A percentile compares a stretch with the other conserved stretches of the same genome.
phyloP scores from a whole-genome alignment of 1,284 basidiomycete species.

The Cutaneotrichosporon dermatis region DNA sequence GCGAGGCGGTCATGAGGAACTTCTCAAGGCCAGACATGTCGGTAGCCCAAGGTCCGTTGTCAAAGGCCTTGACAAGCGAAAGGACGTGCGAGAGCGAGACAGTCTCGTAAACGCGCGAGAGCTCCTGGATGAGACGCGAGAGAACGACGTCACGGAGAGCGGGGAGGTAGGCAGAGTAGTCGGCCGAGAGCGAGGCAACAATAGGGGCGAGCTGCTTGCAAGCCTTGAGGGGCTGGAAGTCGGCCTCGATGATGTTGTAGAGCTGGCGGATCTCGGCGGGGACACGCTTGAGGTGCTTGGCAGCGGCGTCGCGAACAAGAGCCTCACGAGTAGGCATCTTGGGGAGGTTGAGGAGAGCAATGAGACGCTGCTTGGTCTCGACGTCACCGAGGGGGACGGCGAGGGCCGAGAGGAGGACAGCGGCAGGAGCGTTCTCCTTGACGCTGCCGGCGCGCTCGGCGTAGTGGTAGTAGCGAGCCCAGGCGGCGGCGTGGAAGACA shows the following conservation, averaged over 20 bases:
- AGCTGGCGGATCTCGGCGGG: conserved; percentile 74
- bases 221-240: conserved; percentile 90
- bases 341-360: conserved; percentile 77
- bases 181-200: conserved; percentile 60
- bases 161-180: conserved; percentile 76
- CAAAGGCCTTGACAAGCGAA: conserved; percentile 69
- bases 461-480: conserved; percentile 71
- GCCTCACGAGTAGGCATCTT: conserved; percentile 82
- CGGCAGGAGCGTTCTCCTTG: conserved; percentile 75
- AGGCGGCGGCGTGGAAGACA: conserved; percentile 95
- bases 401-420: conserved; percentile 87
- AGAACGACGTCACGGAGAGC: conserved; percentile 89
- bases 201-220: conserved; percentile 79
- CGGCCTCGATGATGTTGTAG: conserved; percentile 86
- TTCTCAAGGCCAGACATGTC: conserved; percentile 77
- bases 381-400: conserved; percentile 80
- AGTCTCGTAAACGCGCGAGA: conserved; percentile 89
- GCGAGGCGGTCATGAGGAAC: conserved; percentile 87
- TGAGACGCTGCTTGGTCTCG: conserved; percentile 71
- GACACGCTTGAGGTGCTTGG: conserved; percentile 75
- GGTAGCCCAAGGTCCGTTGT: conserved; percentile 54
- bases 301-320: conserved; percentile 79
- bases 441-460: conserved; percentile 61
- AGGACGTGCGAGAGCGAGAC: conserved; percentile 75
- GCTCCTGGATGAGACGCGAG: conserved; percentile 87